phyloP scores from a whole-genome alignment of 805 yeast species.

The Candida xyloterini region DNA sequence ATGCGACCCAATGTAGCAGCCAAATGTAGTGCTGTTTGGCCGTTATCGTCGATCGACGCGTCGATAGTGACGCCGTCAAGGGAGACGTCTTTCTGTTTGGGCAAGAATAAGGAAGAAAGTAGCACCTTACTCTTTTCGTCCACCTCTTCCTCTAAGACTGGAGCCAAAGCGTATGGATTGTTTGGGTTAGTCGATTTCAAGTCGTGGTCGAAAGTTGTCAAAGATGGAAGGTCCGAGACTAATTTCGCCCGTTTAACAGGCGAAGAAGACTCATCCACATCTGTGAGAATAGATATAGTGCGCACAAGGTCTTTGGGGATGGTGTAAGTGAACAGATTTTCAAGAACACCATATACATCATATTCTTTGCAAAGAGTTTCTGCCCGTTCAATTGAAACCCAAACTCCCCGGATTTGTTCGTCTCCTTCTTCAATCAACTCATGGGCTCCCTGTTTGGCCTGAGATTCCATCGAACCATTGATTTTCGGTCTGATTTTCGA shows the following conservation, averaged over 20 bases:
- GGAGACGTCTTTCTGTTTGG: conserved; percentile 36
- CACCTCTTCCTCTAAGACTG: conserved; percentile 32
- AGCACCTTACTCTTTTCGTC: conserved; percentile 35
- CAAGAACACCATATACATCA: conserved; percentile 50
- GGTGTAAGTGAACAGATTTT: conserved; percentile 48
- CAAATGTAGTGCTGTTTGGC: conserved; percentile 94
- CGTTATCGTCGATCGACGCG: conserved; percentile 88
- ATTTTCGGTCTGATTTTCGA: conserved; percentile 64
- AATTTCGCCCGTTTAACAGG: conserved; percentile 14
- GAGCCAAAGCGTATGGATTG: conserved; percentile 48
- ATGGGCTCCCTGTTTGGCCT: conserved; percentile 59
- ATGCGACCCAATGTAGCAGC: conserved; percentile 87
- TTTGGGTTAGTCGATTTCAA: conserved; percentile 39
- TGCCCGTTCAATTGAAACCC: conserved; percentile 65
- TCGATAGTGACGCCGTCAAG: conserved; percentile 55
- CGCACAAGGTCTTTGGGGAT: conserved; percentile 43
- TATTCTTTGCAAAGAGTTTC: conserved; percentile 58
- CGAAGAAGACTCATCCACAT: conserved; percentile 18
- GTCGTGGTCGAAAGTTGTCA: conserved; percentile 38
- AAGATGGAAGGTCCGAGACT: conserved; percentile 18
- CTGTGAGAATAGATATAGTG: conserved; percentile 21
- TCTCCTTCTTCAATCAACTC: conserved; percentile 74
- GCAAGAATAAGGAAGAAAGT: conserved; percentile 50
- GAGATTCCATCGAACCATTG: conserved; percentile 61
- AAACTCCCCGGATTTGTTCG: conserved; percentile 74